These are phyloP conservation scores for Penicillium sclerotigenum DNA, from an alignment of 2,329 filamentous ascomycete genomes.

Conservation along the genomic window DNA sequence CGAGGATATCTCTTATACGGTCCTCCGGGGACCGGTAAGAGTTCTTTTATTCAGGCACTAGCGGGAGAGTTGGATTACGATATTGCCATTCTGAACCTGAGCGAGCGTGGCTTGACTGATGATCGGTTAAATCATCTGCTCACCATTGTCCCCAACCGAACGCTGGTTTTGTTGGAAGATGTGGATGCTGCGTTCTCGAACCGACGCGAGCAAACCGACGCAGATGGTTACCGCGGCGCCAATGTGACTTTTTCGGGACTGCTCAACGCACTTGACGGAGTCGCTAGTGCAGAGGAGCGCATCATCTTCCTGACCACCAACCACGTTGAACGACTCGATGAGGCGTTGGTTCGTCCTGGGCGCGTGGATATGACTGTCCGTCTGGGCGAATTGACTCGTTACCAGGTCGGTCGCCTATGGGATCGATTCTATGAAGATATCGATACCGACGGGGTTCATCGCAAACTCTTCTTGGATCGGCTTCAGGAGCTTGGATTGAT, in stretches of 20 bases:
- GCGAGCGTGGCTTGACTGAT: constrained; percentile 82
- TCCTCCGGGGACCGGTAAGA: constrained; percentile 88
- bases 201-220: constrained; percentile 65
- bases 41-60: constrained; percentile 91
- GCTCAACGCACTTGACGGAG: constrained; percentile 79
- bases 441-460: constrained; percentile 61
- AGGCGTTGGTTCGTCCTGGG: constrained; percentile 84
- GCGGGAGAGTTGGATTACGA: constrained; percentile 90
- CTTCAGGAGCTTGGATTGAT: constrained; percentile 70
- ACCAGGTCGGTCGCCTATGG: constrained; percentile 86
- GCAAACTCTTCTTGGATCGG: constrained; percentile 66
- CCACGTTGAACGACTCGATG: constrained; percentile 83
- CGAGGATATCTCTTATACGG: constrained; percentile 86
- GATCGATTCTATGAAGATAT: constrained; percentile 89
- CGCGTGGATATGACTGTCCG: constrained; percentile 90
- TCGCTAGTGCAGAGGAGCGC: constrained; percentile 91
- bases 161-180: constrained; percentile 80
- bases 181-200: constrained; percentile 89
- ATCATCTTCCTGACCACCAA: constrained; percentile 95
- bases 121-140: constrained; percentile 82
- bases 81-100: constrained; percentile 88
- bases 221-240: constrained; percentile 79
- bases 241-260: constrained; percentile 93
- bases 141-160: constrained; percentile 78
- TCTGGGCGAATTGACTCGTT: constrained; percentile 80